Conservation (phyloP, 331 rosid genomes). For the Rosa hybrid region DNA sequence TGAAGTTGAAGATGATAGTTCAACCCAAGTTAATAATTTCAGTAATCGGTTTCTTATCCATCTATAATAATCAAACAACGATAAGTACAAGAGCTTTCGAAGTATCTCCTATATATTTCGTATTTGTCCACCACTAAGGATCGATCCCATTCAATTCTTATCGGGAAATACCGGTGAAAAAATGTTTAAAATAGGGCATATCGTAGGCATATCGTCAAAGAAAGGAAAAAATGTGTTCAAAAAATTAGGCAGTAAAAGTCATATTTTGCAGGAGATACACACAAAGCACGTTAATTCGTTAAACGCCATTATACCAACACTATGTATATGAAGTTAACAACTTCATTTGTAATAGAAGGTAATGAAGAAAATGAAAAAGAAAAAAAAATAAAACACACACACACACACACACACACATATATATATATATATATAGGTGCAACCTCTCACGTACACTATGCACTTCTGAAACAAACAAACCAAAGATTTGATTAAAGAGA, state of each 20-base stretch:
- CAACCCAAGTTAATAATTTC: not conserved
- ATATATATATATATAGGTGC: not conserved
- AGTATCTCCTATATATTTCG: too few species aligned
- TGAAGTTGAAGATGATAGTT: not conserved
- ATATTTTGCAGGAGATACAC: too few species aligned
- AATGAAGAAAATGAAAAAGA: not conserved
- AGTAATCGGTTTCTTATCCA: not conserved
- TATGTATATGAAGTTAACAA: not conserved
- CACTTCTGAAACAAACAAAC: not conserved
- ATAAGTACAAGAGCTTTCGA: too few species aligned
- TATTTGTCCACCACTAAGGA: too few species aligned
- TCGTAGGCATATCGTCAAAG: too few species aligned
- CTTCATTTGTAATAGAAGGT: not conserved
- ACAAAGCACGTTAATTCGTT: not conserved
- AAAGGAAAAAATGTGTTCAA: too few species aligned
- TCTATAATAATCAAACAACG: too few species aligned
- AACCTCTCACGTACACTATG: not conserved
- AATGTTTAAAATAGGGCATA: too few species aligned
- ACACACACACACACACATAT: too few species aligned
- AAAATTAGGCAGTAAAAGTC: too few species aligned
- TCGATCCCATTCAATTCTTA: too few species aligned
- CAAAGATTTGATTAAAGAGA: not conserved
- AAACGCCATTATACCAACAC: not conserved
- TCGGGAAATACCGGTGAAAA: too few species aligned
- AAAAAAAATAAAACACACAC: not conserved